These are phyloP conservation scores for Brassica incana DNA, from an alignment of 345 rosid species.

Conservation along the genomic window DNA sequence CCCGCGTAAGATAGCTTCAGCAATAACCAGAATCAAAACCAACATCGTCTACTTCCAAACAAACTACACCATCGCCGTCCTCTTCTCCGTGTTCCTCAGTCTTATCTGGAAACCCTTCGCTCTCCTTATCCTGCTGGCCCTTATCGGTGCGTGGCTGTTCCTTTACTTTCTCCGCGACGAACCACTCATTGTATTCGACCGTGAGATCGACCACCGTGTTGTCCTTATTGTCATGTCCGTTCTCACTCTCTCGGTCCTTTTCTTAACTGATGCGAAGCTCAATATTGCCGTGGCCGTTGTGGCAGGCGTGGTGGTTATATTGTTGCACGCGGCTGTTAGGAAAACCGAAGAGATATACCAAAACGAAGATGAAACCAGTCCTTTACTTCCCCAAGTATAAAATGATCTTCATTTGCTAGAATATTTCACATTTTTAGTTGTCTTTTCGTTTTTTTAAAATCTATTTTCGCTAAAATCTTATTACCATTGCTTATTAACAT, in stretches of 20 bases:
- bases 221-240: constrained; percentile 54
- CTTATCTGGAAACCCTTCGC: constrained; percentile 83
- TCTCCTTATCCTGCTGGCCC: constrained; percentile 57
- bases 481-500: not conserved
- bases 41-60: constrained; percentile 63
- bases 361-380: constrained; percentile 55
- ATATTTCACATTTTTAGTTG: not conserved
- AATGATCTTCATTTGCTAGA: not conserved
- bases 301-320: constrained; percentile 49
- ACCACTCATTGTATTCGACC: constrained; percentile 58
- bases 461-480: not conserved
- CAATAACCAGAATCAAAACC: constrained; percentile 43
- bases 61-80: constrained; percentile 65
- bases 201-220: constrained; percentile 60
- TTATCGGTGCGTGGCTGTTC: constrained; percentile 72
- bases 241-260: constrained; percentile 59
- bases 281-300: constrained; percentile 61
- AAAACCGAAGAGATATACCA: constrained; percentile 60
- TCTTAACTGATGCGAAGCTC: constrained; percentile 61
- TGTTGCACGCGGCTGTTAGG: constrained; percentile 65
- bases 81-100: constrained; percentile 62
- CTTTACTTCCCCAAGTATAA: constrained; percentile 19
- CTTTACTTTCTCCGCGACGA: constrained; percentile 83
- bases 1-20: constrained; percentile 48
- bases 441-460: not conserved